Conservation (phyloP, 805 yeast species). For the Lachancea sp. region DNA sequence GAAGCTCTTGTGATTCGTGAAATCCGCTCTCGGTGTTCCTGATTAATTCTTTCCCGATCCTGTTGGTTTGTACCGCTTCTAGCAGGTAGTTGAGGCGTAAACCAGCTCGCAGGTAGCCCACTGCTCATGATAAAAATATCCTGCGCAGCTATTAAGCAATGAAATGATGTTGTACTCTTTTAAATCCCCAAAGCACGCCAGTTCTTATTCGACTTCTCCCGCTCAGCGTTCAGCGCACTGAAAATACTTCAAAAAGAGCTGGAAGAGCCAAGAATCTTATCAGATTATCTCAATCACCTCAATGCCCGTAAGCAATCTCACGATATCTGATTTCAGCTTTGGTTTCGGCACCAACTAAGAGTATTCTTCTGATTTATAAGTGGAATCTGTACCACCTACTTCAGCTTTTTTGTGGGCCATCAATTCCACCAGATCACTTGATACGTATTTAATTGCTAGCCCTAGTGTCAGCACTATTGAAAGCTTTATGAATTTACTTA, state of each 20-base stretch:
- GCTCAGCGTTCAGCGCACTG: neutral
- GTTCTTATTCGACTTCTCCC: neutral
- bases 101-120: slow-evolving; percentile 22
- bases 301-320: neutral
- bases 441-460: neutral
- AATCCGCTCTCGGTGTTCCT: slow-evolving; percentile 20
- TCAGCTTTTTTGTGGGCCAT: slow-evolving; percentile 7
- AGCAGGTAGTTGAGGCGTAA: slow-evolving; percentile 15
- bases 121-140: slow-evolving; percentile 6
- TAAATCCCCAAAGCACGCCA: neutral
- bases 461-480: neutral
- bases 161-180: too few relatives aligned
- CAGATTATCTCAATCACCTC: neutral
- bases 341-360: neutral
- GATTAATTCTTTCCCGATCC: slow-evolving; percentile 15
- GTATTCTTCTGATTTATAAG: neutral
- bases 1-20: slow-evolving; percentile 14
- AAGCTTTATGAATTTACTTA: neutral
- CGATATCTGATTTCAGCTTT: neutral
- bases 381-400: neutral
- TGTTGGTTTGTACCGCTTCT: slow-evolving; percentile 14
- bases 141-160: neutral
- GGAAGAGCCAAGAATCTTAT: neutral
- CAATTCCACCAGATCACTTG: neutral
- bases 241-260: neutral